Evolutionary conservation across 495 filamentous ascomycete genomes (phyloP).

Genomic region (Podospora sp.): DNA sequence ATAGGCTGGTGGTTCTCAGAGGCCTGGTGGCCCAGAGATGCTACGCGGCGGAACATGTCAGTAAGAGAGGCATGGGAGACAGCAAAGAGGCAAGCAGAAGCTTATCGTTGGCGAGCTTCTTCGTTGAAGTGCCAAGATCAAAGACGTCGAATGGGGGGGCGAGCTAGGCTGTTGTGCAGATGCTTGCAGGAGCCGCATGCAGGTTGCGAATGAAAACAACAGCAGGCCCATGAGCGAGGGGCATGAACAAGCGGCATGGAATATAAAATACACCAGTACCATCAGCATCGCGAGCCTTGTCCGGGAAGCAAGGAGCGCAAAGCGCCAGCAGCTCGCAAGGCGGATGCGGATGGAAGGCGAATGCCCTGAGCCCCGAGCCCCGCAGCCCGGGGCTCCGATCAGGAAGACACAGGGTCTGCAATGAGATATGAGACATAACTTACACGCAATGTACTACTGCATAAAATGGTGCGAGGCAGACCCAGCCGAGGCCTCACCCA

Average conservation of each 20-base stretch:
- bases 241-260: background rate
- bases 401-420: conserved; percentile 11
- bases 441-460: conserved; percentile 30
- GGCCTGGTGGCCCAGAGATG: conserved; percentile 47
- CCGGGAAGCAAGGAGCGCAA: background rate
- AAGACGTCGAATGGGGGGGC: conserved; percentile 21
- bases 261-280: background rate
- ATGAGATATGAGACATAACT: conserved; percentile 26
- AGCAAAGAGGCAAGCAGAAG: conserved; percentile 3
- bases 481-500: background rate
- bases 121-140: conserved; percentile 23
- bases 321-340: background rate
- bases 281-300: background rate
- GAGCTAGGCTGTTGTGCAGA: conserved; percentile 29
- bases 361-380: conserved; percentile 4
- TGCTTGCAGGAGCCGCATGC: conserved; percentile 41
- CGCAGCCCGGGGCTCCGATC: conserved; percentile 8
- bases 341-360: background rate
- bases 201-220: conserved; percentile 17
- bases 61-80: conserved; percentile 22
- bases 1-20: conserved; percentile 49
- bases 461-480: conserved; percentile 22
- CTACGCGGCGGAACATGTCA: conserved; percentile 52
- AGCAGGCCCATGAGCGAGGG: background rate
- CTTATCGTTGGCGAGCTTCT: conserved; percentile 9